A percentile compares a stretch with the other conserved stretches of the same genome.
These are phyloP conservation scores for Trichoderma reesei DNA, from an alignment of 495 filamentous ascomycete species.

Conservation along the genomic window DNA sequence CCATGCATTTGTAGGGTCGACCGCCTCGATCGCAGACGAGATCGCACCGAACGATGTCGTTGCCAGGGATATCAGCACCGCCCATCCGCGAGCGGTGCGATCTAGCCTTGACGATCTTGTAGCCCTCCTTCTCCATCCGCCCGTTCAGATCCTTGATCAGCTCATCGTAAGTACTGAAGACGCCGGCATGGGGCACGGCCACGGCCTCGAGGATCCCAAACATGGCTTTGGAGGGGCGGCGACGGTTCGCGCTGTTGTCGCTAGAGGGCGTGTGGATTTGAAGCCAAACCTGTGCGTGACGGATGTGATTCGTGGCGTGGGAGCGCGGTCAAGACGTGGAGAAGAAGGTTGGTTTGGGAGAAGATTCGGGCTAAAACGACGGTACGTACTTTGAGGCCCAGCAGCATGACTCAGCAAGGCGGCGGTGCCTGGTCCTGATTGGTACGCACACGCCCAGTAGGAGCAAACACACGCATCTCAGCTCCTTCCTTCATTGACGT, in stretches of 20 bases:
- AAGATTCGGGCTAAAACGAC: constrained; percentile 4
- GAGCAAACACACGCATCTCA: no score
- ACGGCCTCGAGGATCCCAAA: constrained; percentile 13
- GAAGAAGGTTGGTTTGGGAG: constrained; percentile 8
- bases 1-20: constrained; percentile 12
- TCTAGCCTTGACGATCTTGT: constrained; percentile 13
- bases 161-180: constrained; percentile 10
- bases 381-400: background rate
- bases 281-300: constrained; percentile 1
- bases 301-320: constrained; percentile 5
- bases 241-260: constrained; percentile 3
- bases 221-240: constrained; percentile 1
- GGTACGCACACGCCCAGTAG: no score
- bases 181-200: background rate
- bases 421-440: no score
- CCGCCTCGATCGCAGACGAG: constrained; percentile 13
- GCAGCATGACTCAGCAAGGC: background rate
- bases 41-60: constrained; percentile 13
- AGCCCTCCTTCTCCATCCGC: constrained; percentile 12
- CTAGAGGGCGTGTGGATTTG: constrained; percentile 7
- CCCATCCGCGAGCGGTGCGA: constrained; percentile 11
- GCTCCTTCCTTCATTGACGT: no score
- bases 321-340: constrained; percentile 7
- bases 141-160: constrained; percentile 9
- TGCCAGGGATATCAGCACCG: background rate